A percentile compares a stretch with the other conserved stretches of the same genome.
Conservation (phyloP, 148 eudicot species). For the Persicaria maculosa region DNA sequence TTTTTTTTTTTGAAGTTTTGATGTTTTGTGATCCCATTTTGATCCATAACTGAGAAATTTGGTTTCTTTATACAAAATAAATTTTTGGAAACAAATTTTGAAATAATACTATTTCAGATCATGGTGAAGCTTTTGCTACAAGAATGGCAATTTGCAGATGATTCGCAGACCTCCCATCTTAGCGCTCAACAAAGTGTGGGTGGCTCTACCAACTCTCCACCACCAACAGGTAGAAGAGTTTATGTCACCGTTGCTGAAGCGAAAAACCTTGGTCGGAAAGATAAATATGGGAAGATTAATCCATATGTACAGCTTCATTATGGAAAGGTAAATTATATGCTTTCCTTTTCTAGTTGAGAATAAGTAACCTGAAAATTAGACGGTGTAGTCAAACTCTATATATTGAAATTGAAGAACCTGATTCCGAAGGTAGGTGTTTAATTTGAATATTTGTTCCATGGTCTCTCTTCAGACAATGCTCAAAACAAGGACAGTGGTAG, state of each 20-base stretch:
- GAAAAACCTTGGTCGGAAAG: constrained; percentile 62
- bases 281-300: constrained; percentile 52
- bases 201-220: constrained; percentile 38
- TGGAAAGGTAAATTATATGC: constrained; percentile 66
- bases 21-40: no score
- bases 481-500: constrained; percentile 48
- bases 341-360: no score
- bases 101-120: background rate
- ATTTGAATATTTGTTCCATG: background rate
- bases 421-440: no score
- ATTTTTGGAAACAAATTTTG: no score
- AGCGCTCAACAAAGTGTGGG: constrained; percentile 37
- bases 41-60: no score
- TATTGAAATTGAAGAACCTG: no score
- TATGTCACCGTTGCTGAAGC: constrained; percentile 67
- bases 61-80: no score
- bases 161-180: constrained; percentile 45
- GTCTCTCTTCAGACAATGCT: constrained; percentile 25
- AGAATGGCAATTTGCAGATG: constrained; percentile 95
- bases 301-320: constrained; percentile 85
- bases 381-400: no score
- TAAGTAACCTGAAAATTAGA: no score
- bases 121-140: constrained; percentile 22
- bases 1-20: no score
- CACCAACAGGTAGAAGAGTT: constrained; percentile 77